These are phyloP conservation scores for Scedosporium dehoogii DNA, from an alignment of 2,329 filamentous ascomycete species.

Conservation along the genomic window DNA sequence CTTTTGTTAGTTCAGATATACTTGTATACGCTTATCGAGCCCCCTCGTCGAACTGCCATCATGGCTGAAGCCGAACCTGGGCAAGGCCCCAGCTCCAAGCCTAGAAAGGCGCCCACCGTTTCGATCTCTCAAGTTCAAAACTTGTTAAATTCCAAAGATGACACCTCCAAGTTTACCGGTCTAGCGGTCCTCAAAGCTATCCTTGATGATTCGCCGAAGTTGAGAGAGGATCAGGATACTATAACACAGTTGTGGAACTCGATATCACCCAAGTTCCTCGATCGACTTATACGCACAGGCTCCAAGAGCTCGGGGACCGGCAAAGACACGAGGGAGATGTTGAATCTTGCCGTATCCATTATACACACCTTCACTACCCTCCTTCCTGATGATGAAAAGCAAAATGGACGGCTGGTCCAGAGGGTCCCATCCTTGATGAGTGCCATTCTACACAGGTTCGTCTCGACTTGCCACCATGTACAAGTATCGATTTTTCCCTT, in stretches of 20 bases:
- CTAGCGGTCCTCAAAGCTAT: slow-evolving; percentile 56
- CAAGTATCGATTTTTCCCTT: not conserved
- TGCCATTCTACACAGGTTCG: slow-evolving; percentile 44
- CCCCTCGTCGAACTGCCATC: not conserved
- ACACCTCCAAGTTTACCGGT: slow-evolving; percentile 60
- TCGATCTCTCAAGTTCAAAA: slow-evolving; percentile 39
- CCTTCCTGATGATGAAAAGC: slow-evolving; percentile 36
- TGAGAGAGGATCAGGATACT: slow-evolving; percentile 35
- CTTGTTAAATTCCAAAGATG: slow-evolving; percentile 49
- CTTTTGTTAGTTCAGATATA: not conserved
- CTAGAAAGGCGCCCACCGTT: not conserved
- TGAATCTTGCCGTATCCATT: slow-evolving; percentile 52
- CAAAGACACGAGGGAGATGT: slow-evolving; percentile 46
- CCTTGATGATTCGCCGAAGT: slow-evolving; percentile 47
- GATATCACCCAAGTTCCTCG: slow-evolving; percentile 53
- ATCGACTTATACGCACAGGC: slow-evolving; percentile 49
- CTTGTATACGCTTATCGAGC: not conserved
- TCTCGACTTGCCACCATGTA: not conserved
- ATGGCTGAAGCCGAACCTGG: not conserved
- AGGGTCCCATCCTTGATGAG: slow-evolving; percentile 44
- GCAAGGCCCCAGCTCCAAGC: not conserved
- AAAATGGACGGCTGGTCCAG: slow-evolving; percentile 35
- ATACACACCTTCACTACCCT: slow-evolving; percentile 52
- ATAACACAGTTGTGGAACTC: slow-evolving; percentile 47
- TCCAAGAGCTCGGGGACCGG: slow-evolving; percentile 20